A percentile compares a stretch with the other conserved stretches of the same genome.
These are phyloP conservation scores for Paratinospora sagittata DNA, from an alignment of 164 flowering plant genomes.

Conservation along the genomic window DNA sequence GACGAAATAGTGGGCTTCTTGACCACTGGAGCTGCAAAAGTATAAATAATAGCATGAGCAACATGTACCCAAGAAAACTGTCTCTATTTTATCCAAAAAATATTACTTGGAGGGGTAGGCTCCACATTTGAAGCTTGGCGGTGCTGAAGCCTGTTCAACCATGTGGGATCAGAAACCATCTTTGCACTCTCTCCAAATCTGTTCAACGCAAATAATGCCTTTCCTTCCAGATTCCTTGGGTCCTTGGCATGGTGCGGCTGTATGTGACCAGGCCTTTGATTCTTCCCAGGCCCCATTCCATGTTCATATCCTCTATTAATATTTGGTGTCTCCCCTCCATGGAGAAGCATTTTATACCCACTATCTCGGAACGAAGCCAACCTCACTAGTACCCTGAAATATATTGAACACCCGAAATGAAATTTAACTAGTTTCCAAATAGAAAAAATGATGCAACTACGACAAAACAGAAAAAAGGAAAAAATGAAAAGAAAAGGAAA, in stretches of 20 bases:
- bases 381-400: slow-evolving; percentile 64
- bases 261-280: slow-evolving; percentile 28
- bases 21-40: slow-evolving; percentile 32
- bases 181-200: slow-evolving; percentile 77
- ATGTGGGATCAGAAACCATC: slow-evolving; percentile 52
- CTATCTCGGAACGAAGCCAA: slow-evolving; percentile 63
- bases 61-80: neutral
- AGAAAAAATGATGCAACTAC: neutral
- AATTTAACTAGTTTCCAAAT: neutral
- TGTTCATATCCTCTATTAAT: slow-evolving; percentile 27
- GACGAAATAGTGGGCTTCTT: slow-evolving; percentile 52
- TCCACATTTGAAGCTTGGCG: slow-evolving; percentile 31
- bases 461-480: neutral
- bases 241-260: slow-evolving; percentile 26
- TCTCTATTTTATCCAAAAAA: neutral
- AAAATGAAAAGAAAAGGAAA: neutral
- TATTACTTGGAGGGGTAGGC: slow-evolving; percentile 39
- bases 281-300: slow-evolving; percentile 27
- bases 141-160: slow-evolving; percentile 52
- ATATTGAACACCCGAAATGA: neutral
- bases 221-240: slow-evolving; percentile 56
- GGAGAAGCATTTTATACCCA: slow-evolving; percentile 90
- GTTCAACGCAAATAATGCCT: slow-evolving; percentile 71
- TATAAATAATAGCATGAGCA: neutral
- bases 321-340: slow-evolving; percentile 70